Base-by-base conservation (phyloP, 129 eudicot genomes). In the Sambucus nigra region DNA sequence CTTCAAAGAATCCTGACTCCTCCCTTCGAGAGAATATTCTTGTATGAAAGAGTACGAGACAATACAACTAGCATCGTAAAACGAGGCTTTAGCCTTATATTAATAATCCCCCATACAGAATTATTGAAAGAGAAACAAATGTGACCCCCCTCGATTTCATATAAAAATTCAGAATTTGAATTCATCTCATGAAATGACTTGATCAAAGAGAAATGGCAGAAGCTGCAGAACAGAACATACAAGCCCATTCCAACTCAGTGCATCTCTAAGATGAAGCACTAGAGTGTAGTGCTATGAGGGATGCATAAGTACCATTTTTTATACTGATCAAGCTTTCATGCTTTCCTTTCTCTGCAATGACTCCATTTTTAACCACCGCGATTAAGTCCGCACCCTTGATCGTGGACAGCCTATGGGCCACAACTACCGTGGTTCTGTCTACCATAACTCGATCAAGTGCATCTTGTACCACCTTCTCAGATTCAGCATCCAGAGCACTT, bases 371-470 rank as follows among this genome's bases (percentile, higher is more conserved):
- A 19, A 72, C 54, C 23, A 66, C 78, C 8, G 55, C 73, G 10
- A 72, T 72, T 5, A 27, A 24, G 18, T 66, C 73, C 2, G 78
- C 78, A 32, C 64, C 53, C 8, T 23, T 66, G 14, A 72, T 49
- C 16, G 78, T 72, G 1, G 78, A 66, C 1, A 72, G 7, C 59
- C 73, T 53, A 40, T 72, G 78, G 9, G 78, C 78, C 18, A 72
- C 65, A 2, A 72, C 47, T 4, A 72, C 26, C 14, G 72, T 72
- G 26, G 64, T 72, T 25, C 67, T 24, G 21, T 72, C 51, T 40
- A 46, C 35, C 77, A 72, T 59, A 10, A 72, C 57, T 48, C 2
- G 59, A 41, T 72, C 72, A 12, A 72, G 59, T 53, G 72, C 77
- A 25, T 58, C 72, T 33, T 65, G 72, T 23, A 72, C 77, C 40